A percentile compares a stretch with the other conserved stretches of the same genome.
phyloP scores from a whole-genome alignment of 306 rosid species.

The Phaseolus lunatus region DNA sequence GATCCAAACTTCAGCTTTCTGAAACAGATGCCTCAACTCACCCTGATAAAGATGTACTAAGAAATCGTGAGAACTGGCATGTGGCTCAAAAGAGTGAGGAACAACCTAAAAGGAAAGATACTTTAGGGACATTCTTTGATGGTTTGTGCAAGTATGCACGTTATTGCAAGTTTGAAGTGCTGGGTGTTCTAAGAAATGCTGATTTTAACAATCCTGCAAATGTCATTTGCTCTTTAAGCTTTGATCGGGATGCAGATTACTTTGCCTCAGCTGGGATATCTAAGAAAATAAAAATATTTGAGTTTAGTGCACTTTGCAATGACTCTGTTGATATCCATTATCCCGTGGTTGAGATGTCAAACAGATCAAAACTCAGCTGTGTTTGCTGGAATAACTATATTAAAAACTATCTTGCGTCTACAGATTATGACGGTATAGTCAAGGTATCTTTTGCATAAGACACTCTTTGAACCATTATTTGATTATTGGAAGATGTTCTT shows the following conservation, averaged over 20 bases:
- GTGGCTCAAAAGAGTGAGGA: slow-evolving; percentile 55
- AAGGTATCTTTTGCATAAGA: slow-evolving; percentile 66
- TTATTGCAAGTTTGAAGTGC: slow-evolving; percentile 80
- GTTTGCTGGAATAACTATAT: slow-evolving; percentile 96
- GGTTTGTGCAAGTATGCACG: slow-evolving; percentile 96
- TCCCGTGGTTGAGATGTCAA: slow-evolving; percentile 85
- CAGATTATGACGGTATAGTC: slow-evolving; percentile 87
- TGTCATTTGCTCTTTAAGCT: slow-evolving; percentile 88
- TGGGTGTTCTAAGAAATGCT: slow-evolving; percentile 81
- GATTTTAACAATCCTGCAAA: slow-evolving; percentile 80
- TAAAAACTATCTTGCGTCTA: slow-evolving; percentile 91
- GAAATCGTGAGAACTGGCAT: slow-evolving; percentile 64
- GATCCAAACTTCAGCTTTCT: slow-evolving; percentile 72
- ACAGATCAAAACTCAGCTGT: slow-evolving; percentile 83
- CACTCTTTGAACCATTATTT: slow-evolving; percentile 36
- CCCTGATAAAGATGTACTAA: slow-evolving; percentile 61
- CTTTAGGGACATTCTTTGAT: slow-evolving; percentile 77
- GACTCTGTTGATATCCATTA: slow-evolving; percentile 88
- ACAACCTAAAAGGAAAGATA: slow-evolving; percentile 54
- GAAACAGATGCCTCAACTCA: slow-evolving; percentile 61
- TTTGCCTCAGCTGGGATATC: slow-evolving; percentile 96
- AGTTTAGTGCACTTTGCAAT: slow-evolving; percentile 73
- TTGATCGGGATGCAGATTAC: slow-evolving; percentile 91
- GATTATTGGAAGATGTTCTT: slow-evolving; percentile 19
- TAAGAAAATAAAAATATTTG: slow-evolving; percentile 86